phyloP scores from a whole-genome alignment of 768 basidiomycete genomes.

The Amanita rimosa region DNA sequence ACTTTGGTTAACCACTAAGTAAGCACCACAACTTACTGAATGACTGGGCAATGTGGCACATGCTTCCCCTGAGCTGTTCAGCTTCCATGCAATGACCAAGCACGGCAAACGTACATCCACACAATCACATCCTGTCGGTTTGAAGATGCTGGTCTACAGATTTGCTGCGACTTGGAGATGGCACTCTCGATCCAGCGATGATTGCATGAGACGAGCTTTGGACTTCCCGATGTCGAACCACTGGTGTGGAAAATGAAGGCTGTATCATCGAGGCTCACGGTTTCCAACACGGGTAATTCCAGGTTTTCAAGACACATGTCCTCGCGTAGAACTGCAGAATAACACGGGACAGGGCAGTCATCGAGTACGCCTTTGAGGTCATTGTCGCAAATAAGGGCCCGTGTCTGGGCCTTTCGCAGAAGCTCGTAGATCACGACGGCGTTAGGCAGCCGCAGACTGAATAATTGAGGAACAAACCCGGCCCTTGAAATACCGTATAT shows the following conservation, averaged over 20 bases:
- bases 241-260: conserved; percentile 72
- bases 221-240: conserved; percentile 76
- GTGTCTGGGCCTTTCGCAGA: conserved; percentile 47
- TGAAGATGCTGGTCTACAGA: conserved; percentile 34
- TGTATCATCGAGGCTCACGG: conserved; percentile 26
- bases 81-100: conserved; percentile 17
- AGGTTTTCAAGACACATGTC: conserved; percentile 23
- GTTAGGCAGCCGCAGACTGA: conserved; percentile 69
- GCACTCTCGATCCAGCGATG: conserved; percentile 56
- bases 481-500: conserved; percentile 70
- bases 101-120: conserved; percentile 49
- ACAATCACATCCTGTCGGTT: conserved; percentile 56
- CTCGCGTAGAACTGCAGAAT: conserved; percentile 31
- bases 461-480: conserved; percentile 68
- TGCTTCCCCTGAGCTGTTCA: conserved; percentile 51
- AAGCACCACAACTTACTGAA: conserved; percentile 42
- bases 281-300: conserved; percentile 31
- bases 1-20: conserved; percentile 3
- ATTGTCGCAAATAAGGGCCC: conserved; percentile 53
- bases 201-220: conserved; percentile 66
- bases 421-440: conserved; percentile 63
- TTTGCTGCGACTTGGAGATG: conserved; percentile 45
- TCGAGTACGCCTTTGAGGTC: conserved; percentile 35
- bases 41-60: conserved; percentile 74
- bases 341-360: conserved; percentile 37